These are phyloP conservation scores for Lonicera japonica DNA, from an alignment of 129 eudicot genomes.

Conservation along the genomic window DNA sequence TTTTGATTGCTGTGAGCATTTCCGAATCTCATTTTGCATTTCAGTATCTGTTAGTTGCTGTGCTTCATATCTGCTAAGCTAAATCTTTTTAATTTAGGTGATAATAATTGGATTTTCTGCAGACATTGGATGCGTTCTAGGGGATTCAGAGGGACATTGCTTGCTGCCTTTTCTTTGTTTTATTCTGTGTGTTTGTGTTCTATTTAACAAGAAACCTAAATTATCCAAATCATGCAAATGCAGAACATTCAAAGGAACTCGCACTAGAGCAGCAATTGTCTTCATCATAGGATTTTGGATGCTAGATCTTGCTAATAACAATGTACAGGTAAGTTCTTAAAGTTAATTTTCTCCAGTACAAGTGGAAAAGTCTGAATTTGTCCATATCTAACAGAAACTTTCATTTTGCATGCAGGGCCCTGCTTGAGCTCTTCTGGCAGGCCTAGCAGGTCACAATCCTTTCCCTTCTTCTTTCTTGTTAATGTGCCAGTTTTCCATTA, in stretches of 20 bases:
- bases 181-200: neutral
- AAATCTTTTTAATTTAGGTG: conserved; percentile 53
- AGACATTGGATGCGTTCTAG: conserved; percentile 91
- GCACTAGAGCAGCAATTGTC: conserved; percentile 86
- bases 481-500: neutral
- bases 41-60: neutral
- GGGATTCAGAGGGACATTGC: conserved; percentile 94
- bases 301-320: conserved; percentile 98
- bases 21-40: conserved; percentile 5
- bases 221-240: conserved; percentile 17
- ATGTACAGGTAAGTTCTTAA: conserved; percentile 65
- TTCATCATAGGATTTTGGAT: conserved; percentile 95
- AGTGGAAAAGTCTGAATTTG: too few species aligned
- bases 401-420: conserved; percentile 61
- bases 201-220: neutral
- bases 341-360: neutral
- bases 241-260: conserved; percentile 94
- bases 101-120: conserved; percentile 95
- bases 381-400: conserved; percentile 9
- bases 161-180: conserved; percentile 17
- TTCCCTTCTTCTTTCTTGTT: conserved; percentile 2
- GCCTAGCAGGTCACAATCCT: conserved; percentile 61
- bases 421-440: conserved; percentile 96
- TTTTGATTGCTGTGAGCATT: conserved; percentile 67
- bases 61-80: conserved; percentile 30